Percentiles rank a stretch among this genome's conserved stretches.
These are phyloP conservation scores for Zanthoxylum bungeanum DNA, from an alignment of 345 rosid species.

Conservation along the genomic window DNA sequence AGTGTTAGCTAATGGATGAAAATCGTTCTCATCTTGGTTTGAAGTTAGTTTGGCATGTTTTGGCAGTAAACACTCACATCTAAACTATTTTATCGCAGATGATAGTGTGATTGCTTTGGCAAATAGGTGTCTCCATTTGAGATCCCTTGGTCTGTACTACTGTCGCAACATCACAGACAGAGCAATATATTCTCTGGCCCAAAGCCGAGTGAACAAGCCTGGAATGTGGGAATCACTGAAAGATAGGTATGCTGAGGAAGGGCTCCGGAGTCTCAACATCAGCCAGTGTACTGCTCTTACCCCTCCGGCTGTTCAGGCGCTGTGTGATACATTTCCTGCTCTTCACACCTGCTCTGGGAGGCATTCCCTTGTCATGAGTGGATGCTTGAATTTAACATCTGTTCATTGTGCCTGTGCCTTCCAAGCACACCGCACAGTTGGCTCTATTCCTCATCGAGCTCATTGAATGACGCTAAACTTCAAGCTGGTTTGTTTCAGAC, in stretches of 20 bases:
- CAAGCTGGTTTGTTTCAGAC: not conserved
- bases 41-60: not conserved
- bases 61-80: not conserved
- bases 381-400: slow-evolving; percentile 81
- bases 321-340: slow-evolving; percentile 89
- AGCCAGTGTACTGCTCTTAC: slow-evolving; percentile 98
- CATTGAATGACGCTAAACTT: slow-evolving; percentile 32
- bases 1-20: not conserved
- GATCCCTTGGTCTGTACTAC: slow-evolving; percentile 81
- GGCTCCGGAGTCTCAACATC: slow-evolving; percentile 83
- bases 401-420: slow-evolving; percentile 90
- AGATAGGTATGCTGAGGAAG: slow-evolving; percentile 59
- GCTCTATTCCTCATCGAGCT: slow-evolving; percentile 44
- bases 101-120: slow-evolving; percentile 92
- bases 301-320: slow-evolving; percentile 88
- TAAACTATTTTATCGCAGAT: slow-evolving; percentile 38
- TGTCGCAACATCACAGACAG: slow-evolving; percentile 86
- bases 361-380: slow-evolving; percentile 97
- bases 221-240: slow-evolving; percentile 55
- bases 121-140: slow-evolving; percentile 64
- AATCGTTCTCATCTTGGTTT: not conserved
- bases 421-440: slow-evolving; percentile 57
- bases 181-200: slow-evolving; percentile 83
- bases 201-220: slow-evolving; percentile 58
- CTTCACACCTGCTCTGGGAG: slow-evolving; percentile 95